Evolutionary conservation across 2,329 filamentous ascomycete species (phyloP).

Genomic region (Ophiosphaerella narmari): DNA sequence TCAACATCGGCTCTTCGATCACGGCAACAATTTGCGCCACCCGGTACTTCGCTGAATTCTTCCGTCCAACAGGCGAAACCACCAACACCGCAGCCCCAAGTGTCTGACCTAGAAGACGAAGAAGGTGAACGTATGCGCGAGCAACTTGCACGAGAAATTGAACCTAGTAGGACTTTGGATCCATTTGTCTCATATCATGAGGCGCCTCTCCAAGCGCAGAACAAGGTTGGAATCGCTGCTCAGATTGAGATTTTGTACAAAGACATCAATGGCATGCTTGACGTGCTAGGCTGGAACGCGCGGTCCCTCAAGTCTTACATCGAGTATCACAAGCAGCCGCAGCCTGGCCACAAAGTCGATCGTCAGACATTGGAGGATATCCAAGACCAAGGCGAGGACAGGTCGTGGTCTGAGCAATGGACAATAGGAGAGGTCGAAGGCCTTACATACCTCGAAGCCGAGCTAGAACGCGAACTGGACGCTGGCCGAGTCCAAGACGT

Average conservation of each 20-base stretch:
- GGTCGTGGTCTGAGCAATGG: constrained; percentile 66
- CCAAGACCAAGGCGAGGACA: constrained; percentile 41
- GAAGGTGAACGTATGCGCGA: constrained; percentile 71
- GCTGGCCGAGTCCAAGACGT: constrained; percentile 71
- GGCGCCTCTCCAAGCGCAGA: constrained; percentile 44
- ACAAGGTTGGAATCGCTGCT: constrained; percentile 50
- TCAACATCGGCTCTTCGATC: constrained; percentile 53
- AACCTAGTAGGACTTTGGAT: constrained; percentile 66
- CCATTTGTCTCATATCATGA: constrained; percentile 67
- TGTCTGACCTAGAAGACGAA: constrained; percentile 52
- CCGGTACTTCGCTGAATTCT: constrained; percentile 37
- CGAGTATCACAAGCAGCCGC: constrained; percentile 61
- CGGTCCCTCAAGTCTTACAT: constrained; percentile 66
- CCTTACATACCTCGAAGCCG: constrained; percentile 64
- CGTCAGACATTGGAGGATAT: constrained; percentile 66
- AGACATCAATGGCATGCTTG: constrained; percentile 92
- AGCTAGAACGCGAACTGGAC: constrained; percentile 68
- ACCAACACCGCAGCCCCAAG: constrained; percentile 44
- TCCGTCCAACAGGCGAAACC: constrained; percentile 41
- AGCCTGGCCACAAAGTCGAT: constrained; percentile 59
- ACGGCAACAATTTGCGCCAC: constrained; percentile 38
- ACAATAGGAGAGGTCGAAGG: constrained; percentile 75
- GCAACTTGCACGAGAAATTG: constrained; percentile 63
- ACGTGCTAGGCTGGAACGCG: constrained; percentile 86
- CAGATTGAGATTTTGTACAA: constrained; percentile 65